A percentile compares a stretch with the other conserved stretches of the same genome.
phyloP scores from a whole-genome alignment of 805 yeast species.

The Tanozyma kutaoensis region DNA sequence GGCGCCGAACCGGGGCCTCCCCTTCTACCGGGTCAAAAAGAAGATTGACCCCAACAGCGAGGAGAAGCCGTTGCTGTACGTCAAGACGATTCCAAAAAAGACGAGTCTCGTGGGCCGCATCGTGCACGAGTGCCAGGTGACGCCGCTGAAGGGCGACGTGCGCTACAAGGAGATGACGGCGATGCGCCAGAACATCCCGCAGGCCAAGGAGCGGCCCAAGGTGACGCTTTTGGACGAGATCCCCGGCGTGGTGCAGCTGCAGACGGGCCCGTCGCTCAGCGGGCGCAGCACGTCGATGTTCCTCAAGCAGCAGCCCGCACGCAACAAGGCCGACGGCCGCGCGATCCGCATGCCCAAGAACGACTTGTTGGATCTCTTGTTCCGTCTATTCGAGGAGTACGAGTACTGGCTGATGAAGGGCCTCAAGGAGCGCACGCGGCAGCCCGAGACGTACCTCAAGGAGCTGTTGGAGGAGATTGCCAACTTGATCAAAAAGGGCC shows the following conservation, averaged over 20 bases:
- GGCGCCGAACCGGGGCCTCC: conserved; percentile 4
- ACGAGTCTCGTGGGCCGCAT: conserved; percentile 80
- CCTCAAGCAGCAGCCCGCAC: conserved; percentile 34
- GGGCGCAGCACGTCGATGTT: conserved; percentile 57
- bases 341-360: conserved; percentile 91
- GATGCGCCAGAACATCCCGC: conserved; percentile 30
- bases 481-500: conserved; percentile 81
- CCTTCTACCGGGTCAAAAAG: conserved; percentile 18
- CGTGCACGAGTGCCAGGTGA: conserved; percentile 82
- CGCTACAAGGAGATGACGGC: conserved; percentile 51
- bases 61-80: conserved; percentile 57
- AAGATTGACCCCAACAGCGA: conserved; percentile 13
- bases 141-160: conserved; percentile 63
- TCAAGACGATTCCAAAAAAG: conserved; percentile 80
- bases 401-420: conserved; percentile 97
- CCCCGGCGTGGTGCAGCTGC: conserved; percentile 81
- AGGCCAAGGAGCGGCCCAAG: conserved; percentile 38
- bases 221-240: conserved; percentile 64
- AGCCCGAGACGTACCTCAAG: conserved; percentile 87
- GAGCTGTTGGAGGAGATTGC: conserved; percentile 89
- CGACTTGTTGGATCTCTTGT: conserved; percentile 77
- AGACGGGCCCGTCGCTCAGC: conserved; percentile 73
- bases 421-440: conserved; percentile 82
- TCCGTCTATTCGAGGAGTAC: conserved; percentile 83
- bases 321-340: conserved; percentile 53